Percentiles rank a stretch among this genome's conserved stretches.
Evolutionary conservation across 2,329 filamentous ascomycete genomes (phyloP).

Genomic region (Plenodomus lindquistii): DNA sequence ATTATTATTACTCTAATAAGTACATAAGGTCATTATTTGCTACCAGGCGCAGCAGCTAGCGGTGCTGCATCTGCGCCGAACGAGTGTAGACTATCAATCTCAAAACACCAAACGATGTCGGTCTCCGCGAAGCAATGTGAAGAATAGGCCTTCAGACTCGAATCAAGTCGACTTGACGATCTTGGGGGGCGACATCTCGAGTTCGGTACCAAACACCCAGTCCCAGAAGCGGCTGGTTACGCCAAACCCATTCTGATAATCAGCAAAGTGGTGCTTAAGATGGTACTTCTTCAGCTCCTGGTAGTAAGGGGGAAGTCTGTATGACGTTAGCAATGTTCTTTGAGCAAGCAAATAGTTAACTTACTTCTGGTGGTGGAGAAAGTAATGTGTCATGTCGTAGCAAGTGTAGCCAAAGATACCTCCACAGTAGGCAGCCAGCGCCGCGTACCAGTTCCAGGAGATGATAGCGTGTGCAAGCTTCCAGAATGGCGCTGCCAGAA

Average conservation of each 20-base stretch:
- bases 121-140: slow-evolving; percentile 1
- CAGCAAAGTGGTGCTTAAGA: slow-evolving; percentile 94
- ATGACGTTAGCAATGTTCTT: slow-evolving; percentile 9
- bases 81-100: background rate
- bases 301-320: slow-evolving; percentile 81
- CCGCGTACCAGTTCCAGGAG: slow-evolving; percentile 82
- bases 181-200: slow-evolving; percentile 59
- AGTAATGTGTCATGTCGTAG: slow-evolving; percentile 98
- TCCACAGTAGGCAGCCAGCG: slow-evolving; percentile 78
- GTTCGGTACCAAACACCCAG: slow-evolving; percentile 83
- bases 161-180: slow-evolving; percentile 50
- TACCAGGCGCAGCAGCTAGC: background rate
- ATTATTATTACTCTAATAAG: slow-evolving; percentile 13
- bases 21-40: slow-evolving; percentile 1
- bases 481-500: slow-evolving; percentile 88
- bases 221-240: slow-evolving; percentile 98
- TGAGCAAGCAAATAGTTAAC: slow-evolving; percentile 29
- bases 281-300: slow-evolving; percentile 96
- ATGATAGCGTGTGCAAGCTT: slow-evolving; percentile 83
- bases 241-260: slow-evolving; percentile 96
- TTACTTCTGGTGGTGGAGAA: slow-evolving; percentile 90
- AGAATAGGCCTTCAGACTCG: background rate
- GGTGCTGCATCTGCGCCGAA: background rate
- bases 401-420: slow-evolving; percentile 94
- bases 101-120: slow-evolving; percentile 12